Base-by-base conservation (phyloP, 2,329 filamentous ascomycete species). In the Calonectria leucothoes region DNA sequence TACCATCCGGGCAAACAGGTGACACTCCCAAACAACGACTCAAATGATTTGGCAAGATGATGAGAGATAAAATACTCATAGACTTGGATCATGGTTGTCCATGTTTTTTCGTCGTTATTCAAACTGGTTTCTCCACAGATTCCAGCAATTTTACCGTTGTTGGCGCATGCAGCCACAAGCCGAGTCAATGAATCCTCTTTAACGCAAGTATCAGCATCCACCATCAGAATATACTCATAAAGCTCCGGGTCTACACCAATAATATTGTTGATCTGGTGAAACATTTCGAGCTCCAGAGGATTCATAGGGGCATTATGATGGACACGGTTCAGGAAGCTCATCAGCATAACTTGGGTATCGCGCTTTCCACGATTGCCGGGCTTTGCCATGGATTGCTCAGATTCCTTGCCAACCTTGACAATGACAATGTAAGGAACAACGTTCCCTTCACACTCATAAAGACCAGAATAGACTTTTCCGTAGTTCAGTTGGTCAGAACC, bases 11-110 rank as follows among this genome's bases (percentile, higher is more conserved):
- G 97, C 88, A 99, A 93, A 93, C 97, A 99, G 74, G 97, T 98
- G 74, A 99, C 97, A 84, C 95, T 98, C 82, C 96, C 97, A 82
- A 99, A 99, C 73, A 99, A 91, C 72, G 95, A 98, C 84, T 99
- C 97, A 82, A 99, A 99, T 74, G 97, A 95, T 88, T 99, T 99
- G 69, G 96, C 90, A 83, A 99, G 88, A 85, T 99, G 94, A 89
- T 99, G 97, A 29, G 96, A 98, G 82, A 99, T 99, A 85, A 96
- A 99, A 88, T 99, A 99, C 85, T 99, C 97, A 87, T 99, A 99
- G 76, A 99, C 97, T 84, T 99, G 97, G 81, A 99, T 99, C 97
- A 99, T 99, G 15, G 97, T 99, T 94, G 95, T 98, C 95, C 95
- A 98, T 81, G 93, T 95, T 77, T 93, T 91, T 80, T 98, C 95